Evolutionary conservation across 495 filamentous ascomycete species (phyloP).

Genomic region (Penicillium bovifimosum): DNA sequence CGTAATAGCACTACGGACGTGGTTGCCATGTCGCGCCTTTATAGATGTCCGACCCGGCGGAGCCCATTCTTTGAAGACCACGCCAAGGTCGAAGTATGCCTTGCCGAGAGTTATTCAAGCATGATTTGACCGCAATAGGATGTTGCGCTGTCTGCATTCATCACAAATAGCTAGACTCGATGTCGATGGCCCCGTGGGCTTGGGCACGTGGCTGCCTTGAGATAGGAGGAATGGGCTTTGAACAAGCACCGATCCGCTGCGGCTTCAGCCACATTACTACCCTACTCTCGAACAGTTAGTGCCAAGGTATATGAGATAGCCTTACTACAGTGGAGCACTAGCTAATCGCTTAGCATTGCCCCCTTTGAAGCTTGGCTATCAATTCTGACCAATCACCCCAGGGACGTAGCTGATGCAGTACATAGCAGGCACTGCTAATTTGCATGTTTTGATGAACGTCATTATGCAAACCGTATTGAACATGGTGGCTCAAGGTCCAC

Average conservation of each 20-base stretch:
- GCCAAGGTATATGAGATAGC: background rate
- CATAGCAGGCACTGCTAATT: background rate
- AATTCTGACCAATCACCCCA: background rate
- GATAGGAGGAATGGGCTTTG: background rate
- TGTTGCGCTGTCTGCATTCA: background rate
- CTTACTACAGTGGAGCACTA: background rate
- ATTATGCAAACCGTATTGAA: background rate
- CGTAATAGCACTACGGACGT: background rate
- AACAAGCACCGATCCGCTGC: background rate
- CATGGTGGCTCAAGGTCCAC: background rate
- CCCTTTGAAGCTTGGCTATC: conserved; percentile 5
- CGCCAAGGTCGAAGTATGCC: background rate
- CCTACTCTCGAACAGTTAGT: no score
- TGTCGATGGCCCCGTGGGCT: background rate
- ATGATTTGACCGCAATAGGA: background rate
- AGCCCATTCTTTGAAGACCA: background rate
- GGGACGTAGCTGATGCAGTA: background rate
- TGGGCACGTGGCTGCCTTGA: no score
- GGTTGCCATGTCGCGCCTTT: background rate
- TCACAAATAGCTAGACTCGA: background rate
- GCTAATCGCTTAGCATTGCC: conserved; percentile 7
- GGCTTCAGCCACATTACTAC: background rate
- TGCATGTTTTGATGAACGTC: background rate
- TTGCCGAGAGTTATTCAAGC: background rate
- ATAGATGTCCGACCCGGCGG: background rate